A percentile compares a stretch with the other conserved stretches of the same genome.
Evolutionary conservation across 257 asterid species (phyloP).

Genomic region (Nicotiana knightiana): DNA sequence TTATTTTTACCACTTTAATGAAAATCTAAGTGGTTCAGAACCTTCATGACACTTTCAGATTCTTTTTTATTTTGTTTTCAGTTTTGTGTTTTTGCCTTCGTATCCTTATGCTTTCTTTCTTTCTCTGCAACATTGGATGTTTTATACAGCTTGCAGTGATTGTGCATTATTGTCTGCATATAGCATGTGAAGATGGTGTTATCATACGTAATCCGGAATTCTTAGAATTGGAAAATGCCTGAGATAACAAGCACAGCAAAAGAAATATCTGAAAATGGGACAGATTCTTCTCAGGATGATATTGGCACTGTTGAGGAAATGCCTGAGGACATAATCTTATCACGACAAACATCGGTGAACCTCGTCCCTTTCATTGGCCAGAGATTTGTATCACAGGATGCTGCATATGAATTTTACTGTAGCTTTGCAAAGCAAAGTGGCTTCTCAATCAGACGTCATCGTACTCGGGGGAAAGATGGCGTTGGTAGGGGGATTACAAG

Average conservation of each 20-base stretch:
- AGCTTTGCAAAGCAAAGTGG: constrained; percentile 84
- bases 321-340: constrained; percentile 53
- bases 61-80: neutral
- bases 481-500: constrained; percentile 93
- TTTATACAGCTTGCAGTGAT: neutral
- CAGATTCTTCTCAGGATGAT: constrained; percentile 55
- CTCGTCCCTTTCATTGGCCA: constrained; percentile 79
- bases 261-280: constrained; percentile 41
- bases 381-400: constrained; percentile 73
- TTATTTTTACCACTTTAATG: neutral
- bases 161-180: neutral
- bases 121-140: neutral
- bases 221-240: constrained; percentile 25
- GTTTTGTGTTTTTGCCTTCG: neutral
- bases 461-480: constrained; percentile 97
- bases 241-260: constrained; percentile 26
- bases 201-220: neutral
- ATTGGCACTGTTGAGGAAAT: constrained; percentile 50
- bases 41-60: neutral
- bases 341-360: constrained; percentile 42
- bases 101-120: neutral
- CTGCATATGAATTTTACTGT: constrained; percentile 85
- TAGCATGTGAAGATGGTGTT: constrained; percentile 6
- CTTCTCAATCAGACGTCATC: constrained; percentile 86
- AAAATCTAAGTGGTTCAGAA: neutral